phyloP scores from a whole-genome alignment of 2,329 filamentous ascomycete genomes.

The Alternaria atra region DNA sequence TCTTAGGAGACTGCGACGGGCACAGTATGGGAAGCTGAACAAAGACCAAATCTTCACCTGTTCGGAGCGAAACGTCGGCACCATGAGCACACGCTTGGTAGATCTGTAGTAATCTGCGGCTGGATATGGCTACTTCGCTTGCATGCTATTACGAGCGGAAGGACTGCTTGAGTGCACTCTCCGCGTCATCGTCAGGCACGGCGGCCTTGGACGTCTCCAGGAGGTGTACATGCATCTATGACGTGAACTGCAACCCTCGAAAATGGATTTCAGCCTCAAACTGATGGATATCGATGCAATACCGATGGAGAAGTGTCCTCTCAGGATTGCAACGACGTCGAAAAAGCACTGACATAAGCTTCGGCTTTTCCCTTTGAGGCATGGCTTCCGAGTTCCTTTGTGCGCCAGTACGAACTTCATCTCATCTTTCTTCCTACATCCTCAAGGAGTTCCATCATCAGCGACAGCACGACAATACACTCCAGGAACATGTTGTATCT shows the following conservation, averaged over 20 bases:
- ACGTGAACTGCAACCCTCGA: not conserved
- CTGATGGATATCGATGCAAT: not conserved
- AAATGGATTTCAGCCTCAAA: not conserved
- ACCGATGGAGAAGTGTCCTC: not conserved
- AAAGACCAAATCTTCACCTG: not conserved
- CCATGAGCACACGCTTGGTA: not conserved
- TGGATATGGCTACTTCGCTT: not conserved
- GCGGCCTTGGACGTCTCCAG: not conserved
- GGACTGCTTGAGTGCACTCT: not conserved
- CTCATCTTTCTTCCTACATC: not conserved
- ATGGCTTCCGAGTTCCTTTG: conserved; percentile 4
- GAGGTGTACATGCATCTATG: not conserved
- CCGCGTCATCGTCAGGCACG: not conserved
- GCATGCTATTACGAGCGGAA: not conserved
- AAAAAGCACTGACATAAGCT: conserved; percentile 1
- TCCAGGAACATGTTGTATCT: no score
- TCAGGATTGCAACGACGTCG: not conserved
- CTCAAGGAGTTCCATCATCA: not conserved
- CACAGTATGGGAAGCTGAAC: not conserved
- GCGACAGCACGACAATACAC: not conserved
- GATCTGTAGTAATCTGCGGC: not conserved
- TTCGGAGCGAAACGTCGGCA: not conserved
- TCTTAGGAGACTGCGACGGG: not conserved
- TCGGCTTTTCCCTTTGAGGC: conserved; percentile 9
- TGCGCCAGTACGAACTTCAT: conserved; percentile 5